Evolutionary conservation across 495 filamentous ascomycete genomes (phyloP).

Genomic region (Hypomontagnella monticulosa): DNA sequence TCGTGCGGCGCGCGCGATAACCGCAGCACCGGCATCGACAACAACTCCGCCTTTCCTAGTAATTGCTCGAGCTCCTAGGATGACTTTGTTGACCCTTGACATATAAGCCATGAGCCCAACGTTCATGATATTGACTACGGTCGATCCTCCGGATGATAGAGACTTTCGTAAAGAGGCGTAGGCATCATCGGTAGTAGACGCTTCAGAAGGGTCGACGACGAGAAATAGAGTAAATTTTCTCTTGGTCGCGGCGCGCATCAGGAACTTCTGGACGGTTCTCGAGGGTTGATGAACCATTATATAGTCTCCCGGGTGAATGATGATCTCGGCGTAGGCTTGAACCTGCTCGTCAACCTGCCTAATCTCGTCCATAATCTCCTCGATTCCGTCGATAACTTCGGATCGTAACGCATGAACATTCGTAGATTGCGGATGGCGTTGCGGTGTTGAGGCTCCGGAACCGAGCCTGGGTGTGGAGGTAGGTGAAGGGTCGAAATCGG

Average conservation of each 20-base stretch:
- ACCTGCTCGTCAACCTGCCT: slow-evolving; percentile 90
- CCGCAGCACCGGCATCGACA: slow-evolving; percentile 78
- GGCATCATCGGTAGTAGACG: slow-evolving; percentile 36
- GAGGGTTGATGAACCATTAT: slow-evolving; percentile 86
- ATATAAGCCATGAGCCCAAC: slow-evolving; percentile 89
- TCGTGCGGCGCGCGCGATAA: slow-evolving; percentile 83
- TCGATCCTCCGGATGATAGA: slow-evolving; percentile 77
- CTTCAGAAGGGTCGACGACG: slow-evolving; percentile 69
- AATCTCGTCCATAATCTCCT: slow-evolving; percentile 91
- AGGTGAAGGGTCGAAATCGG: slow-evolving; percentile 34
- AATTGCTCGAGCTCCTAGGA: slow-evolving; percentile 84
- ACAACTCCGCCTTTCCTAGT: slow-evolving; percentile 86
- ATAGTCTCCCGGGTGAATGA: slow-evolving; percentile 90
- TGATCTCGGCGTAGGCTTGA: slow-evolving; percentile 81
- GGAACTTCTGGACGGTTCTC: slow-evolving; percentile 83
- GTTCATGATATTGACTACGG: slow-evolving; percentile 82
- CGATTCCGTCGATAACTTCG: slow-evolving; percentile 88
- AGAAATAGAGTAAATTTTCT: slow-evolving; percentile 88
- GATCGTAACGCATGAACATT: slow-evolving; percentile 72
- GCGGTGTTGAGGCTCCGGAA: slow-evolving; percentile 57
- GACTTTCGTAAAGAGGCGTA: slow-evolving; percentile 73
- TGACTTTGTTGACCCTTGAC: slow-evolving; percentile 92
- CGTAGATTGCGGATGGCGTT: slow-evolving; percentile 39
- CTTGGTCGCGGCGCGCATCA: slow-evolving; percentile 83
- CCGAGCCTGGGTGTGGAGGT: slow-evolving; percentile 50